Evolutionary conservation across 148 eudicot species (phyloP).

Genomic region (Agrostemma githago): DNA sequence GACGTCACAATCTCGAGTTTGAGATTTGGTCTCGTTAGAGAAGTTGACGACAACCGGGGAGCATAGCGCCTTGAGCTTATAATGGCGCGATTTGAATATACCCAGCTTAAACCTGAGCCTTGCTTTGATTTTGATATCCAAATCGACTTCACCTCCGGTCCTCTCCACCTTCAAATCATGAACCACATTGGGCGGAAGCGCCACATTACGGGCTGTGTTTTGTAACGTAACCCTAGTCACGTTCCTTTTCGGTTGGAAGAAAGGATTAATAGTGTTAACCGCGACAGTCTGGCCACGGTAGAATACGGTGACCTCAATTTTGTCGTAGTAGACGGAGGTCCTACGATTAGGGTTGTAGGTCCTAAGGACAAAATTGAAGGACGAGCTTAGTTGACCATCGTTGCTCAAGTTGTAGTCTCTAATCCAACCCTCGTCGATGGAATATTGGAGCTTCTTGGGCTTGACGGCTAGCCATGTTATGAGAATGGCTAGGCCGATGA

Average conservation of each 20-base stretch:
- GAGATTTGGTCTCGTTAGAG: conserved; percentile 38
- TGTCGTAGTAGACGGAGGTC: conserved; percentile 57
- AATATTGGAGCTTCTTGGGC: conserved; percentile 47
- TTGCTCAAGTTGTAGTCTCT: conserved; percentile 41
- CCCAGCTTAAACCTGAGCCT: conserved; percentile 60
- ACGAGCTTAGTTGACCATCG: conserved; percentile 38
- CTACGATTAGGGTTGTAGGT: conserved; percentile 53
- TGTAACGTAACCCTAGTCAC: conserved; percentile 41
- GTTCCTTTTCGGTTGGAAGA: conserved; percentile 48
- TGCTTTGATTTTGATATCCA: conserved; percentile 43
- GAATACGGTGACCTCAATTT: conserved; percentile 35
- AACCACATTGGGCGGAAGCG: conserved; percentile 23
- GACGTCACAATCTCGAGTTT: conserved; percentile 40
- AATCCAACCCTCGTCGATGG: conserved; percentile 57
- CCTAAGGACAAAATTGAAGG: conserved; percentile 49
- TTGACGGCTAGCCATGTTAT: conserved; percentile 55
- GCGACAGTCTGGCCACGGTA: conserved; percentile 44
- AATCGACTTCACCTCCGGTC: conserved; percentile 41
- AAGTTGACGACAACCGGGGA: conserved; percentile 43
- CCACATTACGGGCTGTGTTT: conserved; percentile 29
- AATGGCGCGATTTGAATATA: conserved; percentile 44
- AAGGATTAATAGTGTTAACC: conserved; percentile 27
- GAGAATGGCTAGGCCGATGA: conserved; percentile 49
- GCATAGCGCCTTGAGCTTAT: conserved; percentile 48
- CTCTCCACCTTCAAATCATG: conserved; percentile 43